Percentiles rank a stretch among this genome's conserved stretches.
phyloP scores from a whole-genome alignment of 495 filamentous ascomycete species.

The Pseudoneurospora amorphoporcata region DNA sequence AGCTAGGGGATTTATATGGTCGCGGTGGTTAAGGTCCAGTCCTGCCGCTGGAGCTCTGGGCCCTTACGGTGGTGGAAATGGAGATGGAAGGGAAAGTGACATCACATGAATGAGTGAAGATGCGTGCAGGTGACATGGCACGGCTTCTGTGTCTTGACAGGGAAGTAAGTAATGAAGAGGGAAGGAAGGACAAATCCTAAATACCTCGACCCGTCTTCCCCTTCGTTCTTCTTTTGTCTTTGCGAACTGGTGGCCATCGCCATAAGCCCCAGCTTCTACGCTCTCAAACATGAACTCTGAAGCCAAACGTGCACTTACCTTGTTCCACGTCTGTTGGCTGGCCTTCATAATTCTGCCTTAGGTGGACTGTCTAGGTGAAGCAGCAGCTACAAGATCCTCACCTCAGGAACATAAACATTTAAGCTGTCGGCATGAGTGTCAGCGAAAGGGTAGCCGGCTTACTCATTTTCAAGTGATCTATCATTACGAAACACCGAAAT shows the following conservation, averaged over 20 bases:
- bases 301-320: background rate
- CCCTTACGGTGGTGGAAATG: background rate
- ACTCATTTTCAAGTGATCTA: background rate
- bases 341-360: background rate
- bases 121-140: background rate
- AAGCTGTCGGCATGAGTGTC: background rate
- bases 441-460: background rate
- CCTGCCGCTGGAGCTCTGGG: background rate
- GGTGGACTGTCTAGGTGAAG: background rate
- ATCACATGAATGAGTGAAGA: background rate
- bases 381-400: background rate
- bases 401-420: background rate
- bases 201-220: too few species aligned
- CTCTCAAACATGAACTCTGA: too few species aligned
- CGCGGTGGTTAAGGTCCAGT: background rate
- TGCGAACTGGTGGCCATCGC: too few species aligned
- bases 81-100: background rate
- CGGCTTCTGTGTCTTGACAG: background rate
- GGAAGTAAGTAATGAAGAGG: background rate
- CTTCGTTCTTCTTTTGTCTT: too few species aligned
- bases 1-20: background rate
- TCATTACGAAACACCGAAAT: background rate
- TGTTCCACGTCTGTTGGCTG: background rate
- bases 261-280: too few species aligned
- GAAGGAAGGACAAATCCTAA: background rate